Conservation (phyloP, 2,329 filamentous ascomycete species). For the Fusarium liriodendri region DNA sequence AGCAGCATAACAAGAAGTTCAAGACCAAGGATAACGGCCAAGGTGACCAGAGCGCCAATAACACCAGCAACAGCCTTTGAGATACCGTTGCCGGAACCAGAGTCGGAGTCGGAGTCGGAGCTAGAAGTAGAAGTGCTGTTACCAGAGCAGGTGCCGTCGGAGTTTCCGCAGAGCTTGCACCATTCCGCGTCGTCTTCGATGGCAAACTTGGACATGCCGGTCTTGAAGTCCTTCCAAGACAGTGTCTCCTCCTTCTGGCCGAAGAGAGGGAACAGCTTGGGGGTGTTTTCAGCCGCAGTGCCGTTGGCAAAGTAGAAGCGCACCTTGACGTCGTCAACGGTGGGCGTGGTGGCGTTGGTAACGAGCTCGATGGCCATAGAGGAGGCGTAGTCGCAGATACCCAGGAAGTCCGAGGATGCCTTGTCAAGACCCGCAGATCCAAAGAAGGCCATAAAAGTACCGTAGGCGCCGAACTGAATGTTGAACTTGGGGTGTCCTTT, state of each 20-base stretch:
- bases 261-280: conserved; percentile 66
- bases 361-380: conserved; percentile 83
- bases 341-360: conserved; percentile 63
- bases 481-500: conserved; percentile 54
- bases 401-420: conserved; percentile 73
- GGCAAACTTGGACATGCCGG: conserved; percentile 72
- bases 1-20: conserved; percentile 57
- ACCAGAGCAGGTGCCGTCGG: conserved; percentile 71
- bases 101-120: conserved; percentile 25
- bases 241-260: conserved; percentile 67
- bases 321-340: conserved; percentile 61
- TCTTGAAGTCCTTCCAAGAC: conserved; percentile 76
- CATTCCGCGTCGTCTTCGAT: conserved; percentile 74
- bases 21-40: conserved; percentile 60
- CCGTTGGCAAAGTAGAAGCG: conserved; percentile 73
- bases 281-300: conserved; percentile 64
- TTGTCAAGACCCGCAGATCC: conserved; percentile 64
- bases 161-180: conserved; percentile 82
- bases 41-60: conserved; percentile 77
- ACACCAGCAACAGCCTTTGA: conserved; percentile 82
- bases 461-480: conserved; percentile 71
- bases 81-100: conserved; percentile 58
- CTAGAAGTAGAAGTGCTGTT: conserved; percentile 30
- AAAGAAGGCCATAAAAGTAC: conserved; percentile 72
- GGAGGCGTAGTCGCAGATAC: conserved; percentile 85